Evolutionary conservation across 2,329 filamentous ascomycete species (phyloP).

Genomic region (Amauroascus verrucosus): DNA sequence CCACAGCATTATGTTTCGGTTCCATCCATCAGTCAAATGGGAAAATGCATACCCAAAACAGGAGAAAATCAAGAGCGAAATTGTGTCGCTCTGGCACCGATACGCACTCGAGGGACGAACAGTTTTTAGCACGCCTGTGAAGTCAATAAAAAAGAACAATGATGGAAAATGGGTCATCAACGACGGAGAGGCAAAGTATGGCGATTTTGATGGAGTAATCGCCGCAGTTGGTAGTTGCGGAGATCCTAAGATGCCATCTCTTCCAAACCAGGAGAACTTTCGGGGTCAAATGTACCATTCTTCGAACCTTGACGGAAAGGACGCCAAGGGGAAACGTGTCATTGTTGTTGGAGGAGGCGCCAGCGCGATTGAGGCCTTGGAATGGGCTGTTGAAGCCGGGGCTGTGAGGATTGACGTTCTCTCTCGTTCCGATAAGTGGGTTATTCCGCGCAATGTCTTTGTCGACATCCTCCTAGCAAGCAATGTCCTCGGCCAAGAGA

Average conservation of each 20-base stretch:
- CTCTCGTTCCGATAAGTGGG: constrained; percentile 73
- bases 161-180: constrained; percentile 70
- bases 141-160: constrained; percentile 58
- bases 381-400: constrained; percentile 60
- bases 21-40: constrained; percentile 71
- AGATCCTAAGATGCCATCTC: constrained; percentile 60
- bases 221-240: constrained; percentile 73
- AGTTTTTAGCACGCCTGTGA: constrained; percentile 58
- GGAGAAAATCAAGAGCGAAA: constrained; percentile 62
- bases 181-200: constrained; percentile 56
- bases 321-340: constrained; percentile 64
- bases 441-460: constrained; percentile 69
- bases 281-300: constrained; percentile 65
- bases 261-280: constrained; percentile 63
- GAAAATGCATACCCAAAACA: constrained; percentile 65
- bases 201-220: constrained; percentile 68
- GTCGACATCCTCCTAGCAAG: constrained; percentile 63
- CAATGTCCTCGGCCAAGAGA: constrained; percentile 73
- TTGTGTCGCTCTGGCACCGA: constrained; percentile 60
- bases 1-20: constrained; percentile 78
- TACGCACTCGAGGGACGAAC: constrained; percentile 64
- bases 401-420: constrained; percentile 63
- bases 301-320: constrained; percentile 60
- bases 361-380: constrained; percentile 70
- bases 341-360: constrained; percentile 70